Evolutionary conservation across 2,329 filamentous ascomycete genomes (phyloP), one percentile per base, ranked within the genome.

Genomic region (Pleomassaria siparia): DNA sequence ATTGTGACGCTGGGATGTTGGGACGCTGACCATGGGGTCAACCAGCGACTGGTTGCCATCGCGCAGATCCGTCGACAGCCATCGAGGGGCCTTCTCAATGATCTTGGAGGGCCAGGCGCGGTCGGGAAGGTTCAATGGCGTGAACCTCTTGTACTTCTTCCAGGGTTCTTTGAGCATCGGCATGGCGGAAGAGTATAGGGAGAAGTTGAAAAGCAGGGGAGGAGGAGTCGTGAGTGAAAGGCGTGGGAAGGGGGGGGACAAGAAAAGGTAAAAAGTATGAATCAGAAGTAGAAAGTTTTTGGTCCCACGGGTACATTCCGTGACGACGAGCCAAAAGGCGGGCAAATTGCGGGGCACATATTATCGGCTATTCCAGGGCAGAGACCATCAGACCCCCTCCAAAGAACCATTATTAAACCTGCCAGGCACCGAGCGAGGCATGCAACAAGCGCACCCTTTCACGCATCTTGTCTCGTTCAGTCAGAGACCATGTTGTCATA

Each of bases 21-120:
- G 20, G 7, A 30, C 4, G 12, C 82, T 58, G 78, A 89, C 88
- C 91, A 97, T 96, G 54, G 92, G 91, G 70, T 96, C 89, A 26
- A 89, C 85, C 72, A 96, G 78, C 72, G 87, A 91, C 77, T 97
- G 92, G 78, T 96, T 96, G 47, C 91, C 92, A 78, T 97, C 92
- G 64, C 92, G 80, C 62, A 95, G 76, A 70, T 94, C 88, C 32
- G 90, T 95, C 36, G 88, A 87, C 67, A 96, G 83, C 91, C 91
- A 97, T 64, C 92, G 81, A 28, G 91, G 91, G 41, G 91, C 82
- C 75, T 91, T 94, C 63, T 89, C 83, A 63, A 96, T 81, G 32
- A 81, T 83, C 76, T 88, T 91, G 67, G 81, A 82, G 10, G 91
- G 91, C 91, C 91, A 95, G 87, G 88, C 83, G 29, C 87, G 80